Conservation (phyloP, 2,329 filamentous ascomycete genomes). For the Pleoardoris graminearum region DNA sequence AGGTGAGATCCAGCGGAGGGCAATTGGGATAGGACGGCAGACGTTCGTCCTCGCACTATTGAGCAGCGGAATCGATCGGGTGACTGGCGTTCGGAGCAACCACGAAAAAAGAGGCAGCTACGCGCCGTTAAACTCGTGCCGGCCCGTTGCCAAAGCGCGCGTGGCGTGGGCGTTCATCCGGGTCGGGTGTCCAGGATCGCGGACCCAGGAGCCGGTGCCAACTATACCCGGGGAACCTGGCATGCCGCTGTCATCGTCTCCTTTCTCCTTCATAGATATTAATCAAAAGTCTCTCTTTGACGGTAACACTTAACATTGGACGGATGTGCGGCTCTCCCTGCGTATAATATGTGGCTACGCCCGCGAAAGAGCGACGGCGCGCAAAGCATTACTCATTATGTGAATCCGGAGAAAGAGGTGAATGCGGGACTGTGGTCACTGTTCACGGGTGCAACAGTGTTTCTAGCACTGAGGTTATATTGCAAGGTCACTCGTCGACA, state of each 20-base stretch:
- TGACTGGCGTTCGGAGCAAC: background rate
- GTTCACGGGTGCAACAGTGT: conserved; percentile 42
- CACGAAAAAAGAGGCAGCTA: background rate
- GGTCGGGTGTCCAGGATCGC: background rate
- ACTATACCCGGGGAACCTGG: background rate
- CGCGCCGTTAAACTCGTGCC: background rate
- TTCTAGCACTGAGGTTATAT: conserved; percentile 43
- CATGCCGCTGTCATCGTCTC: background rate
- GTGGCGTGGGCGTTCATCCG: background rate
- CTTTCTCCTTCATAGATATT: background rate
- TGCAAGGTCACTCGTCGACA: conserved; percentile 45
- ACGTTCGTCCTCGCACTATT: background rate
- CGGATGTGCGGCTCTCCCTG: background rate
- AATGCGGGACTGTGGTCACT: conserved; percentile 47
- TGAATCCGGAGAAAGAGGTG: conserved; percentile 42
- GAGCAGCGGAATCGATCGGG: background rate
- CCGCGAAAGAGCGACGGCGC: conserved; percentile 1
- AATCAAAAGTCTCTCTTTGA: background rate
- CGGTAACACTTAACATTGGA: background rate
- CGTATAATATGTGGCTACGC: conserved; percentile 6
- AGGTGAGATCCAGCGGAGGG: no score
- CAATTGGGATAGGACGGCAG: background rate
- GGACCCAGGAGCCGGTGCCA: conserved; percentile 1
- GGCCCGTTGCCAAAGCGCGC: background rate
- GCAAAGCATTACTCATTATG: conserved; percentile 24